These are phyloP conservation scores for Eucalyptus marginata DNA, from an alignment of 345 rosid species.

Conservation along the genomic window DNA sequence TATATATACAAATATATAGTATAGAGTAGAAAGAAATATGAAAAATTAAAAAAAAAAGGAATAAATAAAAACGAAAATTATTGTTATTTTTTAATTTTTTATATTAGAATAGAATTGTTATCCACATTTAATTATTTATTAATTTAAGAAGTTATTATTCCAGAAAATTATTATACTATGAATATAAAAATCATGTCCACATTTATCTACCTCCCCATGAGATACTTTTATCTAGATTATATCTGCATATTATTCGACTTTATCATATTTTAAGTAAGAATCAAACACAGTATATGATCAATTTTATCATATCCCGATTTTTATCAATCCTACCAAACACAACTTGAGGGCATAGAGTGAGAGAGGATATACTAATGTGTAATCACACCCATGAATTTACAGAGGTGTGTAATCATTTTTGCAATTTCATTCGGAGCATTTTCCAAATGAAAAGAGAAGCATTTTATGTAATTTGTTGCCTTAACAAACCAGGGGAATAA, in stretches of 20 bases:
- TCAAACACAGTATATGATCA: not conserved
- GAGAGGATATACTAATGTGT: not conserved
- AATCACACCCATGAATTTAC: not conserved
- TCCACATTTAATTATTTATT: too few species aligned
- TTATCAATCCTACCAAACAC: not conserved
- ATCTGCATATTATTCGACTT: not conserved
- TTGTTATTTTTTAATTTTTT: too few species aligned
- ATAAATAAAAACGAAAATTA: too few species aligned
- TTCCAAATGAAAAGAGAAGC: not conserved
- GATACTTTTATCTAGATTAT: too few species aligned
- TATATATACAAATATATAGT: too few species aligned
- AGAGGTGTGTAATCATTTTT: not conserved
- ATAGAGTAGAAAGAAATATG: too few species aligned
- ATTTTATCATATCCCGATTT: not conserved
- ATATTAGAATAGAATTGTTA: rapidly evolving
- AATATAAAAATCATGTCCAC: not conserved
- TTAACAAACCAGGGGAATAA: not conserved
- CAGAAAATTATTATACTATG: rapidly evolving
- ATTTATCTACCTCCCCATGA: not conserved
- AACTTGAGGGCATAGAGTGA: not conserved
- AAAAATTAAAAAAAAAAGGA: too few species aligned
- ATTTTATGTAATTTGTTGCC: not conserved
- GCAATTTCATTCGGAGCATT: not conserved
- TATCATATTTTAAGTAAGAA: too few species aligned
- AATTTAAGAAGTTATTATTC: too few species aligned